phyloP scores from a whole-genome alignment of 192 early-diverging fungal species.

The Spinellus fusiger region DNA sequence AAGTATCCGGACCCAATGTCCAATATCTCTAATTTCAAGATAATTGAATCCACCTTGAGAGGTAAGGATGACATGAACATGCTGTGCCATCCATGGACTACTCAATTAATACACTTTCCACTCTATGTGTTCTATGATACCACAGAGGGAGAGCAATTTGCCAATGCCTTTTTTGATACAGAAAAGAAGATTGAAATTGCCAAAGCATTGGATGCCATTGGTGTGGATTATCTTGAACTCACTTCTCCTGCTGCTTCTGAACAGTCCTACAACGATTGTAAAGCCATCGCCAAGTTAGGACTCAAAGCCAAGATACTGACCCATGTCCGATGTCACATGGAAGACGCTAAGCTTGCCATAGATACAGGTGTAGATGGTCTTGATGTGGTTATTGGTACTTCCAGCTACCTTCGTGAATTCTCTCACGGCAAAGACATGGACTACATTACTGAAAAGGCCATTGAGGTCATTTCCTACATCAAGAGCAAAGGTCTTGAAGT shows the following conservation, averaged over 20 bases:
- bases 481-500: conserved; percentile 95
- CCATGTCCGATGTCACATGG: conserved; percentile 97
- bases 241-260: conserved; percentile 96
- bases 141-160: conserved; percentile 96
- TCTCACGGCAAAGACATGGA: conserved; percentile 99
- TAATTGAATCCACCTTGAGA: conserved; percentile 93
- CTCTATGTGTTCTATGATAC: too few relatives aligned
- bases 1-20: conserved; percentile 66
- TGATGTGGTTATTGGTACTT: conserved; percentile 97
- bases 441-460: conserved; percentile 93
- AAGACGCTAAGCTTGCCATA: conserved; percentile 93
- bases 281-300: conserved; percentile 84
- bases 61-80: conserved; percentile 44
- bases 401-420: conserved; percentile 93
- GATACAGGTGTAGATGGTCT: conserved; percentile 97
- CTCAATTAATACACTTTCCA: not conserved
- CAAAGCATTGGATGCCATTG: conserved; percentile 96
- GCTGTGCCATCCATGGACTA: not conserved
- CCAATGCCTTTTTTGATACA: conserved; percentile 96
- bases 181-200: conserved; percentile 98
- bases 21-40: conserved; percentile 86
- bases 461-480: conserved; percentile 94
- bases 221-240: conserved; percentile 98
- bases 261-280: conserved; percentile 91
- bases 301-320: conserved; percentile 98